These are phyloP conservation scores for Tylopilus rubrobrunneus DNA, from an alignment of 768 basidiomycete genomes.

Conservation along the genomic window DNA sequence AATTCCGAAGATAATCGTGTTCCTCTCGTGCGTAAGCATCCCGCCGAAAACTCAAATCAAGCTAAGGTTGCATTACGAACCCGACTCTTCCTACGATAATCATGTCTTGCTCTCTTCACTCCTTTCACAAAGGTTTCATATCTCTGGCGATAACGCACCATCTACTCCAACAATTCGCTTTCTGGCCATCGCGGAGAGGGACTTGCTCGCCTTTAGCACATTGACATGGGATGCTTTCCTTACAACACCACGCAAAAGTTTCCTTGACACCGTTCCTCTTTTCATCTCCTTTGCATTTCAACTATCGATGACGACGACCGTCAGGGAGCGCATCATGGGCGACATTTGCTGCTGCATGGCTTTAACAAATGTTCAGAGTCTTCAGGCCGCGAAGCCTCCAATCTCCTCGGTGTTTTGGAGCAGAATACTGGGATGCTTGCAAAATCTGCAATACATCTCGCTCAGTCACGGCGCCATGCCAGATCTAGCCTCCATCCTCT, in stretches of 20 bases:
- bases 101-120: too few species aligned
- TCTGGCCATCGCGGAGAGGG: background rate
- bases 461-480: background rate
- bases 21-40: background rate
- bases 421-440: background rate
- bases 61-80: too few species aligned
- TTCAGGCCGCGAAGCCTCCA: background rate
- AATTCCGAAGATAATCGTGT: background rate
- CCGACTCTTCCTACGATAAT: too few species aligned
- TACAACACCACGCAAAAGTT: too few species aligned
- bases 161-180: background rate
- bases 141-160: background rate
- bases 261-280: too few species aligned
- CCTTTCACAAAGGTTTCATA: too few species aligned
- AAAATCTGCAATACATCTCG: background rate
- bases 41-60: too few species aligned
- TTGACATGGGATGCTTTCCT: too few species aligned
- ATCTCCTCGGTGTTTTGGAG: conserved; percentile 4
- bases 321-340: background rate
- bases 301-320: background rate
- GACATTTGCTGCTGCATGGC: background rate
- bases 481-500: background rate
- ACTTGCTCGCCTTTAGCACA: too few species aligned
- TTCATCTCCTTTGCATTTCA: too few species aligned
- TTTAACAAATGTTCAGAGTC: background rate